These are phyloP conservation scores for Sphaerobolus stellatus DNA, from an alignment of 1,284 basidiomycete genomes.

Conservation along the genomic window DNA sequence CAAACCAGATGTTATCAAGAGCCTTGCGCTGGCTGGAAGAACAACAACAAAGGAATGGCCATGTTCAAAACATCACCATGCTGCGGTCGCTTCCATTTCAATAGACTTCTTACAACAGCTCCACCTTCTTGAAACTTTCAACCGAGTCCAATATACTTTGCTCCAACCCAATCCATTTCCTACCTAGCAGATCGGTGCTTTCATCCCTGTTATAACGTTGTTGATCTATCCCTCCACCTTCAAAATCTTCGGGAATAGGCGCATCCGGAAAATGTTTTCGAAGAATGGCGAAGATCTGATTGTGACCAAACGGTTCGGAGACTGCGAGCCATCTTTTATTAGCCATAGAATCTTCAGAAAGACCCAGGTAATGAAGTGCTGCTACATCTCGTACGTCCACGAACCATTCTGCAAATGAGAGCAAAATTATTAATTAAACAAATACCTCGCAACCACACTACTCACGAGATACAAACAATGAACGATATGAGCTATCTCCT, in stretches of 20 bases:
- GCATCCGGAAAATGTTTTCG: neutral
- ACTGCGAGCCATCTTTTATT: neutral
- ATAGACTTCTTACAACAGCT: too few relatives aligned
- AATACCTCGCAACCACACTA: too few relatives aligned
- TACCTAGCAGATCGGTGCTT: neutral
- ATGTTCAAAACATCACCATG: too few relatives aligned
- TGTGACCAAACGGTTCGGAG: neutral
- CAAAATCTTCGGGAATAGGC: neutral
- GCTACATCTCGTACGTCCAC: too few relatives aligned
- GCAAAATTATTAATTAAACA: too few relatives aligned
- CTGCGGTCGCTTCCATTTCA: too few relatives aligned
- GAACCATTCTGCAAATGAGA: too few relatives aligned
- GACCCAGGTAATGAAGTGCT: neutral
- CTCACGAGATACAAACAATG: neutral
- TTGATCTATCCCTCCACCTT: neutral
- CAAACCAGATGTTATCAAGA: too few relatives aligned
- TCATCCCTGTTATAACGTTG: neutral
- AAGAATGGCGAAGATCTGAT: neutral
- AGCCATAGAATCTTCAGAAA: neutral
- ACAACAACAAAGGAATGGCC: too few relatives aligned
- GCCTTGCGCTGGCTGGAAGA: too few relatives aligned
- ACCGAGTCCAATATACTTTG: too few relatives aligned
- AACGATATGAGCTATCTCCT: neutral
- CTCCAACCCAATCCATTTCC: neutral
- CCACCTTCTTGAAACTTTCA: too few relatives aligned